Conservation (phyloP, 192 early-diverging fungal species). For the Piromyces sp. region DNA sequence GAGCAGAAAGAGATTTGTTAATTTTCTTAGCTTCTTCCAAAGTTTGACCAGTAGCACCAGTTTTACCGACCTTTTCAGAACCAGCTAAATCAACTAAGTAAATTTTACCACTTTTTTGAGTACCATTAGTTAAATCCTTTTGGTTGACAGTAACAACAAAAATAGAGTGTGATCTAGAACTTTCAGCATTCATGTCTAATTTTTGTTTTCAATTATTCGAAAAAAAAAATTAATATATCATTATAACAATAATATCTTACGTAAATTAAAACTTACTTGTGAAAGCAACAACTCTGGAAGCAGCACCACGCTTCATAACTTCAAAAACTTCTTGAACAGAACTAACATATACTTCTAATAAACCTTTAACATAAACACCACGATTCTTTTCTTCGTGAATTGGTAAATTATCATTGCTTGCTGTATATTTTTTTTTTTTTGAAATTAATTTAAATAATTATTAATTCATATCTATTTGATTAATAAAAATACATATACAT, state of each 20-base stretch:
- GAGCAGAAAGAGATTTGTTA: constrained; percentile 91
- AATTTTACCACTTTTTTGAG: constrained; percentile 75
- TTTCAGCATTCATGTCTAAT: constrained; percentile 91
- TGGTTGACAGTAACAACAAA: constrained; percentile 90
- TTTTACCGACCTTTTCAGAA: constrained; percentile 94
- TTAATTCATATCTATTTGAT: too few species aligned
- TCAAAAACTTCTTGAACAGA: constrained; percentile 91
- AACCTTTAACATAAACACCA: constrained; percentile 96
- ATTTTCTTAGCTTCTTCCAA: constrained; percentile 99
- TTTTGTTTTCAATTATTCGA: too few species aligned
- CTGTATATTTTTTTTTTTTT: too few species aligned
- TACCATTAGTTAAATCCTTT: constrained; percentile 80
- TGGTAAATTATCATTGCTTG: constrained; percentile 72
- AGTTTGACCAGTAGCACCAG: constrained; percentile 93
- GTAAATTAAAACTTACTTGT: constrained; percentile 69
- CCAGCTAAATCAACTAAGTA: constrained; percentile 97
- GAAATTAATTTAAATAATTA: neutral
- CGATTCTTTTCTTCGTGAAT: constrained; percentile 92
- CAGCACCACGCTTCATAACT: constrained; percentile 85
- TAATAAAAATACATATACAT: too few species aligned
- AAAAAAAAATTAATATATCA: too few species aligned
- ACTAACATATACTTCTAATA: constrained; percentile 92
- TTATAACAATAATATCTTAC: too few species aligned
- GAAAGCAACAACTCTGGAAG: constrained; percentile 67
- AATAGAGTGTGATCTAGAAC: constrained; percentile 94